These are phyloP conservation scores for Pichia pseudocactophila DNA, from an alignment of 805 yeast species.

Conservation along the genomic window DNA sequence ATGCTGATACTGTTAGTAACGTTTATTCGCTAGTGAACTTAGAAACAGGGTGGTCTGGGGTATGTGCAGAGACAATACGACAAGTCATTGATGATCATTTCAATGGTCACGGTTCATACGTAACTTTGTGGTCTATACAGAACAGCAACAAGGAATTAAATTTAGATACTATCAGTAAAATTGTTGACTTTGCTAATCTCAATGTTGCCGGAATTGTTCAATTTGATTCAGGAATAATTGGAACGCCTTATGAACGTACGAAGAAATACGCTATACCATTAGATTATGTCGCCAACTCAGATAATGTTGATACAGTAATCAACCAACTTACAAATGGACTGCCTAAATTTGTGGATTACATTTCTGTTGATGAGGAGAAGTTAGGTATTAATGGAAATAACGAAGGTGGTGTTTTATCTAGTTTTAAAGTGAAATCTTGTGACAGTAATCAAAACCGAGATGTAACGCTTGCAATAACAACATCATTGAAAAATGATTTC, in stretches of 20 bases:
- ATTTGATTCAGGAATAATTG: background rate
- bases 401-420: slow-evolving; percentile 21
- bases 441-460: slow-evolving; percentile 2
- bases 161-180: slow-evolving; percentile 6
- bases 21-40: slow-evolving; percentile 60
- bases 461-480: slow-evolving; percentile 12
- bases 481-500: slow-evolving; percentile 18
- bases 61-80: slow-evolving; percentile 40
- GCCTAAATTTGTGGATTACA: slow-evolving; percentile 2
- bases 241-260: background rate
- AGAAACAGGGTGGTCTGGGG: slow-evolving; percentile 83
- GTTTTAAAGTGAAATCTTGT: slow-evolving; percentile 20
- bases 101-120: slow-evolving; percentile 6
- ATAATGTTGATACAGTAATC: slow-evolving; percentile 1
- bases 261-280: slow-evolving; percentile 25
- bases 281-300: slow-evolving; percentile 27
- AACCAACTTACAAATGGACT: slow-evolving; percentile 7
- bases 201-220: slow-evolving; percentile 3
- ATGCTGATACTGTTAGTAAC: slow-evolving; percentile 68
- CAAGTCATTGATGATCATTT: slow-evolving; percentile 12
- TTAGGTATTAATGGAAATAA: background rate
- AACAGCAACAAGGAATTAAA: background rate
- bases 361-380: background rate
- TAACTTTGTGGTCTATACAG: slow-evolving; percentile 10
- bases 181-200: slow-evolving; percentile 1